phyloP scores from a whole-genome alignment of 139 green algal genomes.

The Gonium pectorale region DNA sequence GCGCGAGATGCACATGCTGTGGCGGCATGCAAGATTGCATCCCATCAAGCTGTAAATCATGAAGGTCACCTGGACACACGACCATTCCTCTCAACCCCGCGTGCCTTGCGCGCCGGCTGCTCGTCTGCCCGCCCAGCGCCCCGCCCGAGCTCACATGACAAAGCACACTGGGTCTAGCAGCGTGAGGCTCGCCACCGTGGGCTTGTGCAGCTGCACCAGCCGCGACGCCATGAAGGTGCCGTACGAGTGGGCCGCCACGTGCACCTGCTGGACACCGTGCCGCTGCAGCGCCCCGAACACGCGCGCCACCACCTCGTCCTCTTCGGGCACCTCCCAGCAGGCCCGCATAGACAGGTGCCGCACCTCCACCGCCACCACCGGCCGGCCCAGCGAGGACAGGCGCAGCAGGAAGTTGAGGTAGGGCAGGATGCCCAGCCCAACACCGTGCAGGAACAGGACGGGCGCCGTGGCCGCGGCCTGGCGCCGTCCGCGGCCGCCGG shows the following conservation, averaged over 20 bases:
- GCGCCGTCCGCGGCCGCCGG: background rate
- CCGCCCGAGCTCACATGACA: conserved; percentile 29
- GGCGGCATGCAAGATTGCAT: too few species aligned
- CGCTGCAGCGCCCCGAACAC: background rate
- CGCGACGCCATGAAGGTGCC: conserved; percentile 52
- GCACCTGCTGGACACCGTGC: background rate
- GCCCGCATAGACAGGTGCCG: conserved; percentile 59
- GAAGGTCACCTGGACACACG: too few species aligned
- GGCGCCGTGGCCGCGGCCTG: conserved; percentile 16
- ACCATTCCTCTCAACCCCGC: too few species aligned
- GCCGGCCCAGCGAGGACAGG: conserved; percentile 43
- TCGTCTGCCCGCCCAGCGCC: background rate
- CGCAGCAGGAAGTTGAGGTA: conserved; percentile 58
- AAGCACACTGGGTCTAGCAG: conserved; percentile 57
- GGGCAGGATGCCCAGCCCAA: conserved; percentile 61
- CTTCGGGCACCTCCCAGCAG: conserved; percentile 19
- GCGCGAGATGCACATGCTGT: too few species aligned
- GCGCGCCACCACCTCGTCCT: conserved; percentile 11
- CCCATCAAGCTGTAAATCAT: too few species aligned
- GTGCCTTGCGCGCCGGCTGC: too few species aligned
- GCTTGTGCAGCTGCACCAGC: conserved; percentile 34
- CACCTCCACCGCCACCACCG: conserved; percentile 56
- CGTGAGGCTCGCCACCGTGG: conserved; percentile 21
- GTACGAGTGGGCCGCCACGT: conserved; percentile 48
- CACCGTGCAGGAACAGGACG: conserved; percentile 66